Percentiles rank a stretch among this genome's conserved stretches.
Conservation (phyloP, 495 filamentous ascomycete genomes). For the Corynascus novoguineensis region DNA sequence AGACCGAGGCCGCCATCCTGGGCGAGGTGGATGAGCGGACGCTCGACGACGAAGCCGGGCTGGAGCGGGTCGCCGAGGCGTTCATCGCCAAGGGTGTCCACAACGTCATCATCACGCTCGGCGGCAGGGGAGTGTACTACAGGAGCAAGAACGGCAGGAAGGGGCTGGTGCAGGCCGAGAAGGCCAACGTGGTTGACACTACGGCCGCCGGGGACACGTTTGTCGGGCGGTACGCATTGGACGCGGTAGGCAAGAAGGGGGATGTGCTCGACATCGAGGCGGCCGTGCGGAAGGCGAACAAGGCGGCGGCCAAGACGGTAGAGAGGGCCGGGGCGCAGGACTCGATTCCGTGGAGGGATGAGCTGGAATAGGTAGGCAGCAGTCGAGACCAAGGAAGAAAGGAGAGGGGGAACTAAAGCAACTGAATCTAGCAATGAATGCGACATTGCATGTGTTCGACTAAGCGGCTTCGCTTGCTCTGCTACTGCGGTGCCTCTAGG, state of each 20-base stretch:
- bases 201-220: slow-evolving; percentile 95
- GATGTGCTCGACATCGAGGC: slow-evolving; percentile 47
- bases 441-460: no score
- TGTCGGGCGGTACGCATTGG: slow-evolving; percentile 78
- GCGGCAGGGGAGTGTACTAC: slow-evolving; percentile 65
- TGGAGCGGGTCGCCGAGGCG: slow-evolving; percentile 43
- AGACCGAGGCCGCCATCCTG: slow-evolving; percentile 79
- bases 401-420: no score
- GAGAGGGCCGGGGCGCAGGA: slow-evolving; percentile 75
- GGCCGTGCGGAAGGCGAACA: slow-evolving; percentile 63
- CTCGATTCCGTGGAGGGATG: slow-evolving; percentile 83
- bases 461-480: no score
- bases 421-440: no score
- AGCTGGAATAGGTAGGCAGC: slow-evolving; percentile 44
- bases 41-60: slow-evolving; percentile 43
- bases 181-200: slow-evolving; percentile 77
- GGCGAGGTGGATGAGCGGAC: slow-evolving; percentile 45
- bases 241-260: slow-evolving; percentile 38
- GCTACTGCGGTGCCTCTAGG: no score
- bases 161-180: slow-evolving; percentile 50
- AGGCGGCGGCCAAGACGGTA: slow-evolving; percentile 70
- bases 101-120: slow-evolving; percentile 79
- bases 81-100: slow-evolving; percentile 65
- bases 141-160: slow-evolving; percentile 34
- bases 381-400: no score